A percentile compares a stretch with the other conserved stretches of the same genome.
Conservation (phyloP, 495 filamentous ascomycete genomes). For the Hyphodiscus hymeniophilus region DNA sequence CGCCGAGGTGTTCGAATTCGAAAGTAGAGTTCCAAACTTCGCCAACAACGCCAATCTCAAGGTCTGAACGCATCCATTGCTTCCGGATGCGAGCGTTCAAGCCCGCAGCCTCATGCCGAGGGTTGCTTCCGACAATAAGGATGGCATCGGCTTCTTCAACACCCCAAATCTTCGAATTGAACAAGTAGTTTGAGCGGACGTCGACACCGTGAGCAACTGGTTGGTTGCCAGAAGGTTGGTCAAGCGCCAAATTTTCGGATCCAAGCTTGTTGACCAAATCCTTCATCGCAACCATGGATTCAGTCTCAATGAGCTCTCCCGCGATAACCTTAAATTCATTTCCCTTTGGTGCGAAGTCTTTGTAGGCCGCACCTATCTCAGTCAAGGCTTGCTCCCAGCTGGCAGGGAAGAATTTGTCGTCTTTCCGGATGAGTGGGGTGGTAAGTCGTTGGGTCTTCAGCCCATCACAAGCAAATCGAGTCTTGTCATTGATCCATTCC, state of each 20-base stretch:
- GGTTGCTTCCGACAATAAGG: constrained; percentile 89
- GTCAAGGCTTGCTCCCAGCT: constrained; percentile 91
- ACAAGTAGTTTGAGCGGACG: constrained; percentile 86
- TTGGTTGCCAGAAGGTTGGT: constrained; percentile 73
- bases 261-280: constrained; percentile 91
- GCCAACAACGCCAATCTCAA: constrained; percentile 87
- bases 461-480: constrained; percentile 94
- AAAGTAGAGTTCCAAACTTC: constrained; percentile 89
- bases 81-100: constrained; percentile 95
- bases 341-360: constrained; percentile 65
- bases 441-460: constrained; percentile 90
- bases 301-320: constrained; percentile 81
- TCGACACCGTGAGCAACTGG: constrained; percentile 91
- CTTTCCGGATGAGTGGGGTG: constrained; percentile 79
- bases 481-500: constrained; percentile 99
- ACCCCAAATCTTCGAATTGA: constrained; percentile 90
- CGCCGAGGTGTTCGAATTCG: constrained; percentile 81
- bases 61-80: constrained; percentile 92
- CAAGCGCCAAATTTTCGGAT: constrained; percentile 90
- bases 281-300: constrained; percentile 93
- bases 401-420: constrained; percentile 80
- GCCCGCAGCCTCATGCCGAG: constrained; percentile 86
- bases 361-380: constrained; percentile 71
- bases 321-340: constrained; percentile 96
- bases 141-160: constrained; percentile 92